Conservation (phyloP, 2,329 filamentous ascomycete species). For the Penicillium crustosum region DNA sequence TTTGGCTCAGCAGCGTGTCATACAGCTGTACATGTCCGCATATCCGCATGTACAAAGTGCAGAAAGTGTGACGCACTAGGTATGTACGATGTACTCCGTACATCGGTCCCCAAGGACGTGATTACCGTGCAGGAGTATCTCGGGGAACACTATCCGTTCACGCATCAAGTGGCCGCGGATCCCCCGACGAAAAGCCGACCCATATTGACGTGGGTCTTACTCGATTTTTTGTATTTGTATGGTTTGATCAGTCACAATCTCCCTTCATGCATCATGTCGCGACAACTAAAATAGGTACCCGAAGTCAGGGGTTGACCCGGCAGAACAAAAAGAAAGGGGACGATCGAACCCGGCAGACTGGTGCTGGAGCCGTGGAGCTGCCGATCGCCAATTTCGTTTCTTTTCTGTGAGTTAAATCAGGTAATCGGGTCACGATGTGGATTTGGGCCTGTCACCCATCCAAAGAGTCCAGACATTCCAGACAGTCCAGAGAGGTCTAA, state of each 20-base stretch:
- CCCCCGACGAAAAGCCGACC: slow-evolving; percentile 13
- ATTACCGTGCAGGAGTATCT: slow-evolving; percentile 12
- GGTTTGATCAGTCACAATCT: slow-evolving; percentile 17
- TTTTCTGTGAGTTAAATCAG: slow-evolving; percentile 10
- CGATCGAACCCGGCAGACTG: slow-evolving; percentile 24
- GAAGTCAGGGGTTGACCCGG: slow-evolving; percentile 22
- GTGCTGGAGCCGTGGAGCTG: slow-evolving; percentile 19
- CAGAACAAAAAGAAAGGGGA: slow-evolving; percentile 18
- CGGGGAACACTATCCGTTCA: slow-evolving; percentile 17
- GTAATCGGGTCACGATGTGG: slow-evolving; percentile 4
- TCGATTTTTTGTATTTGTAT: slow-evolving; percentile 11
- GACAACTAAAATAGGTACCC: slow-evolving; percentile 9
- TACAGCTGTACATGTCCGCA: slow-evolving; percentile 2
- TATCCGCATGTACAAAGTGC: neutral
- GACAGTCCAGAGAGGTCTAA: slow-evolving; percentile 3
- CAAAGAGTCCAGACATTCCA: neutral
- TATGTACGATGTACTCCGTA: neutral
- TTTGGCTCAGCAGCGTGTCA: slow-evolving; percentile 4
- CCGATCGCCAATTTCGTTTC: slow-evolving; percentile 22
- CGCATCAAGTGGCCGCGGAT: slow-evolving; percentile 23
- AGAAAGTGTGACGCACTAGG: neutral
- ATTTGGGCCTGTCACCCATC: slow-evolving; percentile 9
- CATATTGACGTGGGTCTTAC: slow-evolving; percentile 11
- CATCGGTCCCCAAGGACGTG: slow-evolving; percentile 1
- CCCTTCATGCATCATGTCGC: slow-evolving; percentile 9